Evolutionary conservation across 805 yeast species (phyloP).

Genomic region (Saccharomyces kudriavzevii): DNA sequence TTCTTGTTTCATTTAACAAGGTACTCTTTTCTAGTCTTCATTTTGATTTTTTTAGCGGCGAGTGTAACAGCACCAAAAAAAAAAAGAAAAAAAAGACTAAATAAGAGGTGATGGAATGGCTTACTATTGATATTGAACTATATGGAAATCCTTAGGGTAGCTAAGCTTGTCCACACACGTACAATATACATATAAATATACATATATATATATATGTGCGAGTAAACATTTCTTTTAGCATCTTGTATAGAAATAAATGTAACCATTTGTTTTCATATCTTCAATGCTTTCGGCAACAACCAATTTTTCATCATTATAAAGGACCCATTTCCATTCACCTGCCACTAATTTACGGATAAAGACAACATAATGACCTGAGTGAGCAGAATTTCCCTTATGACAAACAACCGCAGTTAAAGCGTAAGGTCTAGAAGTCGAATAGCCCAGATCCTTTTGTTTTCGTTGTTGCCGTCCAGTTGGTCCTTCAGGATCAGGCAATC

Average conservation of each 20-base stretch:
- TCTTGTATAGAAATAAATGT: conserved; percentile 33
- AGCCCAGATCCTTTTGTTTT: conserved; percentile 10
- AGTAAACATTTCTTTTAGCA: background rate
- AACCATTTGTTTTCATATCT: conserved; percentile 42
- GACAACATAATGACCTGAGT: conserved; percentile 88
- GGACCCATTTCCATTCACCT: conserved; percentile 50
- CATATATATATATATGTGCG: background rate
- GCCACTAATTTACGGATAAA: conserved; percentile 44
- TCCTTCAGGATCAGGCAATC: conserved; percentile 29
- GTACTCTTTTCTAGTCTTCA: background rate
- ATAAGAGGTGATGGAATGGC: background rate
- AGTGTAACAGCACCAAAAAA: conserved; percentile 2
- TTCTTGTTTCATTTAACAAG: background rate
- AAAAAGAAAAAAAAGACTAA: background rate
- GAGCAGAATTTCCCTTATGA: conserved; percentile 84
- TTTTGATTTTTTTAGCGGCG: background rate
- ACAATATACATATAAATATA: background rate
- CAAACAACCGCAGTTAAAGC: conserved; percentile 62
- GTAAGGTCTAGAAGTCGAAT: conserved; percentile 11
- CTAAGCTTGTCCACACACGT: background rate
- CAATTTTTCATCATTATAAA: conserved; percentile 86
- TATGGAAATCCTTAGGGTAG: background rate
- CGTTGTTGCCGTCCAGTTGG: conserved; percentile 1
- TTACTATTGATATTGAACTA: background rate
- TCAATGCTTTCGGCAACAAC: conserved; percentile 41